A percentile compares a stretch with the other conserved stretches of the same genome.
These are phyloP conservation scores for Dactylellina cionopaga DNA, from an alignment of 2,329 filamentous ascomycete species.

Conservation along the genomic window DNA sequence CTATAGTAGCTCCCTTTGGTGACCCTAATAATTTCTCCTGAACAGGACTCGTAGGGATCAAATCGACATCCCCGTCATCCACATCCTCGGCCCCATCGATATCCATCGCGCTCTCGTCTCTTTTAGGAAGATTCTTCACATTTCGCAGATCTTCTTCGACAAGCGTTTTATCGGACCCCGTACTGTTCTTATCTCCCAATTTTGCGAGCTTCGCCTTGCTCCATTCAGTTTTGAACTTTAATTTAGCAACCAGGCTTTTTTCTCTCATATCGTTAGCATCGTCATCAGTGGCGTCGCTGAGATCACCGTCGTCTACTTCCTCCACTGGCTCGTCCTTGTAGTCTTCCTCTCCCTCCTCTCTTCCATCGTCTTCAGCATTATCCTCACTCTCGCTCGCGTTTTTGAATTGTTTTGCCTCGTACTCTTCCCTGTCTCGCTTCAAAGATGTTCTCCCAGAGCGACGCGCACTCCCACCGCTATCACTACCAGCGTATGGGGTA, in stretches of 20 bases:
- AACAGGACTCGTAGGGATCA: slow-evolving; percentile 29
- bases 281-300: slow-evolving; percentile 61
- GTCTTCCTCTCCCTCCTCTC: slow-evolving; percentile 66
- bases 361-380: slow-evolving; percentile 68
- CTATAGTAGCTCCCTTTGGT: not conserved
- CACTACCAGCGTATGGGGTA: slow-evolving; percentile 64
- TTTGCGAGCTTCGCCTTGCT: slow-evolving; percentile 24
- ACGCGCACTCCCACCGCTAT: slow-evolving; percentile 61
- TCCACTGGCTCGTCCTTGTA: slow-evolving; percentile 69
- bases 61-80: slow-evolving; percentile 32
- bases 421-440: slow-evolving; percentile 62
- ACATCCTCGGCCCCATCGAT: slow-evolving; percentile 30
- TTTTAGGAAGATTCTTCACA: not conserved
- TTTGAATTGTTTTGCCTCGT: slow-evolving; percentile 67
- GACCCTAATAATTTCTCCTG: not conserved
- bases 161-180: not conserved
- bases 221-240: slow-evolving; percentile 27
- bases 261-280: not conserved
- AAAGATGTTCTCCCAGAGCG: slow-evolving; percentile 57
- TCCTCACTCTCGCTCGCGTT: slow-evolving; percentile 72
- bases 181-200: slow-evolving; percentile 1
- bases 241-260: slow-evolving; percentile 22
- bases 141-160: not conserved
- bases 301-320: slow-evolving; percentile 67
- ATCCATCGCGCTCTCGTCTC: slow-evolving; percentile 44